Percentiles rank a stretch among this genome's conserved stretches.
Conservation (phyloP, 2,329 filamentous ascomycete species). For the Talaromyces sp. region DNA sequence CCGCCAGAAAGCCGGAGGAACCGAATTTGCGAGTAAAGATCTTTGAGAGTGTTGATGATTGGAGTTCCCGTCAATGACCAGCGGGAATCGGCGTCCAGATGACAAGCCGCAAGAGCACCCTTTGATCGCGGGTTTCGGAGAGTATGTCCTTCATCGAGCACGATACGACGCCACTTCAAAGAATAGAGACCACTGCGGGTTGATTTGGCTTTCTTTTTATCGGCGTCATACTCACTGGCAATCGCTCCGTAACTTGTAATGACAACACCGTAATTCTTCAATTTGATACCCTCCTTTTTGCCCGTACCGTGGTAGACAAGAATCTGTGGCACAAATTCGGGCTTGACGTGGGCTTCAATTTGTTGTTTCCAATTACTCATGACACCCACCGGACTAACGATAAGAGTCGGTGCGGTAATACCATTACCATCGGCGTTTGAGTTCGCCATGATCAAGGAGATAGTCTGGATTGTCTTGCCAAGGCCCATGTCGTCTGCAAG, state of each 20-base stretch:
- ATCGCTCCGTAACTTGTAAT: slow-evolving; percentile 83
- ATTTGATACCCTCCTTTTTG: slow-evolving; percentile 58
- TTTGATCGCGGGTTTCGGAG: slow-evolving; percentile 78
- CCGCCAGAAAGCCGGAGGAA: slow-evolving; percentile 76
- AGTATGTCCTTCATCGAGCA: slow-evolving; percentile 79
- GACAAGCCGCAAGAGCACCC: slow-evolving; percentile 65
- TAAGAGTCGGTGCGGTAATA: slow-evolving; percentile 65
- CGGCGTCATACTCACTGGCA: slow-evolving; percentile 60
- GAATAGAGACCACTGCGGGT: slow-evolving; percentile 55
- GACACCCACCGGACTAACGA: slow-evolving; percentile 77
- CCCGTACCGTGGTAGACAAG: slow-evolving; percentile 71
- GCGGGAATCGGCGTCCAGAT: slow-evolving; percentile 66
- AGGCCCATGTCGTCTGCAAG: slow-evolving; percentile 91
- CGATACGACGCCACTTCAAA: slow-evolving; percentile 72
- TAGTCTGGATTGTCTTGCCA: slow-evolving; percentile 84
- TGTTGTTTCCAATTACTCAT: slow-evolving; percentile 91
- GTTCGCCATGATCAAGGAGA: slow-evolving; percentile 70
- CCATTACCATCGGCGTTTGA: slow-evolving; percentile 43
- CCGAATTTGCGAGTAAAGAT: slow-evolving; percentile 75
- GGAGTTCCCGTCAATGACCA: slow-evolving; percentile 82
- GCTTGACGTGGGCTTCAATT: slow-evolving; percentile 68
- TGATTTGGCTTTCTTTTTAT: slow-evolving; percentile 39
- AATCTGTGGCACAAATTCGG: slow-evolving; percentile 62
- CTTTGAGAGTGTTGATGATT: slow-evolving; percentile 78
- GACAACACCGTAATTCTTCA: slow-evolving; percentile 70